phyloP scores from a whole-genome alignment of 257 asterid genomes.

The Solanum ossicruentum region DNA sequence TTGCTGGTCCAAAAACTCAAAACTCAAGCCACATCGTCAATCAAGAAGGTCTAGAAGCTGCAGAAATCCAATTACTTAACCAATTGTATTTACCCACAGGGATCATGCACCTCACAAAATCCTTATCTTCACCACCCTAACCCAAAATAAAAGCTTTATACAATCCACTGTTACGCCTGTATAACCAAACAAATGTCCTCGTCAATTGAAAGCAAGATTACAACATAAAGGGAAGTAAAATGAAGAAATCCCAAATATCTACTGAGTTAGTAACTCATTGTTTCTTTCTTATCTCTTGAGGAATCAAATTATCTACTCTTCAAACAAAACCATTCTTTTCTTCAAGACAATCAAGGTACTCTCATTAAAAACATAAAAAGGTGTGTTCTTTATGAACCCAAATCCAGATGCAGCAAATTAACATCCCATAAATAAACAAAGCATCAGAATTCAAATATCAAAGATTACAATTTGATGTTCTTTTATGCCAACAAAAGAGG shows the following conservation, averaged over 20 bases:
- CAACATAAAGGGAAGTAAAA: neutral
- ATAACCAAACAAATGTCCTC: slow-evolving; percentile 6
- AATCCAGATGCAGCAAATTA: neutral
- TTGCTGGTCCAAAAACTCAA: neutral
- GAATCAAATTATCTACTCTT: neutral
- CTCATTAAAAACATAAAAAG: neutral
- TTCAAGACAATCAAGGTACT: neutral
- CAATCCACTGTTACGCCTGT: slow-evolving; percentile 3
- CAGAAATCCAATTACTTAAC: slow-evolving; percentile 1
- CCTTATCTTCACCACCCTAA: slow-evolving; percentile 7
- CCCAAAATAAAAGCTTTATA: slow-evolving; percentile 6
- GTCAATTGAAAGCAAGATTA: slow-evolving; percentile 16
- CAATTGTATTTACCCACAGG: neutral
- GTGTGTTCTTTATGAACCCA: neutral
- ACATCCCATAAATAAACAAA: neutral
- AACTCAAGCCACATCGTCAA: neutral
- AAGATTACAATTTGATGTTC: neutral
- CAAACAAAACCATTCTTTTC: neutral
- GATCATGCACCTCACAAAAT: slow-evolving; percentile 3
- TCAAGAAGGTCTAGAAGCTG: neutral
- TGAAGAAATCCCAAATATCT: neutral
- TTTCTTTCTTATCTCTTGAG: neutral
- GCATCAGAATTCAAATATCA: neutral
- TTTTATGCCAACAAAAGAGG: slow-evolving; percentile 1
- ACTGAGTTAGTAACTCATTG: neutral